Base-by-base conservation (phyloP, 1,139 yeast genomes). In the Candida gigantensis region DNA sequence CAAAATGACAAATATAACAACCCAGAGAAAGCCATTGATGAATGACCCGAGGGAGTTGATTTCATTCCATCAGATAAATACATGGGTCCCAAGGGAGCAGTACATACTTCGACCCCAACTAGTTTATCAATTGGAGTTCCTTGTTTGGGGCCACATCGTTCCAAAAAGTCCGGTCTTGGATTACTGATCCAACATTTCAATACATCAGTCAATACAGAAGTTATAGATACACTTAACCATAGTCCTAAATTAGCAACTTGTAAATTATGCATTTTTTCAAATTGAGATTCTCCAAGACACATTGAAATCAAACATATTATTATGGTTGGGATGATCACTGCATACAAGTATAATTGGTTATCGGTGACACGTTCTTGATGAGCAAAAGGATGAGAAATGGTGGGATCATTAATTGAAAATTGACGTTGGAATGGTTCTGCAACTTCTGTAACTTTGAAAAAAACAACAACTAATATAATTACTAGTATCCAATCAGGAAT, bases 11-110 rank as follows among this genome's bases (percentile, higher is more conserved):
- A 57, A 47, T 55, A 70, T n/a, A 59, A 48, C 34, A 65, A 56
- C 3, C 71, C 70, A 28, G 66, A 53, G 52, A 68, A 68, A n/a
- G 71, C 56, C 36, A 70, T 62, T 15, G 72, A 64, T 6, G 73
- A 64, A 45, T 71, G 77, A 18, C 77, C 77, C 18, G 69, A 62
- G 3, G 77, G 77, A 4, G 74, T 68, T 20, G 73, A 66, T 41
- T 72, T 60, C 67, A 70, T 60, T 4, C 77, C 77, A 48, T 71
- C 77, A 2, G 52, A 45, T 32, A 71, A 53, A 9, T 49, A 42
- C 9, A 44, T 32, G 3, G 41, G 34, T 3, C 70, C 72, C 39
- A 64, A 53, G 0, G 71, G 70, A n/a, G 69, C 68, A 4, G 70
- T 60, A 44, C 77, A 71, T 17, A 68, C 69, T 4, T 55, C 53